Evolutionary conservation across 1,284 basidiomycete species (phyloP), one percentile per base, ranked within the genome.

Genomic region (Microstroma glucosiphilum): DNA sequence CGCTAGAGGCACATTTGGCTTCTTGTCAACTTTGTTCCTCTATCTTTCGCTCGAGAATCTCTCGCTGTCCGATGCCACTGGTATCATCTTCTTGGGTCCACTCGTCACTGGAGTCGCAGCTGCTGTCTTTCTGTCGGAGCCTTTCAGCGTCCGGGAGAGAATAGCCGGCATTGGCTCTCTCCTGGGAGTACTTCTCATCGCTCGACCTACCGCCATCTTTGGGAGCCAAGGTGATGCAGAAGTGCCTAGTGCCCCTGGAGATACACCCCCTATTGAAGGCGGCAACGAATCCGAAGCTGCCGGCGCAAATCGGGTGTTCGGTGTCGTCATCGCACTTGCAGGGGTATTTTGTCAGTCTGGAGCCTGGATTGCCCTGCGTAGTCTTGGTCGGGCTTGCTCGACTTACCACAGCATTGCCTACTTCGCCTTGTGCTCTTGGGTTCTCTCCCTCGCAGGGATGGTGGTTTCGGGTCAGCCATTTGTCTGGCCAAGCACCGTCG

Each of bases 261-360:
- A 63, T 49, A 41, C 54, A 26, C 58, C 58, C 21, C 67, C 68
- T n/a, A 54, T 55, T 21, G 59, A 56, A 30, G 53, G 26, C 37
- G 57, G 43, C 25, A 57, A 58, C 17, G 58, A 59, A 6, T 42
- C 59, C 26, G 65, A 71, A 53, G 61, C 59, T 25, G 59, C 58
- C 2, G 30, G 30, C 30, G 30, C 4, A 37, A 25, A 58, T 12
- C 68, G 63, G 1, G 53, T 68, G 23, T 40, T 69, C 23, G 60
- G 55, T 17, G 53, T 60, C 40, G 23, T 60, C 40, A 30, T 57
- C 23, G 42, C 51, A 25, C 60, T 60, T 12, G 23, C 46, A 9
- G 41, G 55, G 17, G 60, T 60, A 6, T 19, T 57, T 6, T 26
- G n/a, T n/a, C 42, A 57, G n/a, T n/a, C 60, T 26, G 54, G 26